Percentiles rank a stretch among this genome's conserved stretches.
Conservation (phyloP, 2,329 filamentous ascomycete genomes). For the Knufia fluminis region DNA sequence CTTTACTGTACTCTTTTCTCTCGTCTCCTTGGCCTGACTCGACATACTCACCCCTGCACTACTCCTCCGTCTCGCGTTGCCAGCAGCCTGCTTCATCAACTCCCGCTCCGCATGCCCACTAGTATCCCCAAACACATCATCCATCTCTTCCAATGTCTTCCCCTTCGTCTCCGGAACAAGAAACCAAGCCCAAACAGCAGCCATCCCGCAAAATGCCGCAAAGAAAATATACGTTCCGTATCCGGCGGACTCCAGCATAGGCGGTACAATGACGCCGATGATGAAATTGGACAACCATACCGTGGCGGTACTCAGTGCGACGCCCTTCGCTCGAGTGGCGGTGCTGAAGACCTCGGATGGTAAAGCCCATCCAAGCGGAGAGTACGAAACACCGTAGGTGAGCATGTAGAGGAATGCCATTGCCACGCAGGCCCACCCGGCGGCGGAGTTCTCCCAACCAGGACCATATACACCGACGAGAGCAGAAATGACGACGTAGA, state of each 20-base stretch:
- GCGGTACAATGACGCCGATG: background rate
- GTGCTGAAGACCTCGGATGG: slow-evolving; percentile 31
- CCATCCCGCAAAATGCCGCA: slow-evolving; percentile 44
- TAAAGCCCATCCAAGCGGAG: slow-evolving; percentile 33
- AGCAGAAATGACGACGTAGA: slow-evolving; percentile 44
- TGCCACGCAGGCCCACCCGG: slow-evolving; percentile 39
- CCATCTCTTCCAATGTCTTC: slow-evolving; percentile 48
- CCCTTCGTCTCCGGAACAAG: slow-evolving; percentile 52
- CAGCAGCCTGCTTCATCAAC: slow-evolving; percentile 1
- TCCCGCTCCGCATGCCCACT: background rate
- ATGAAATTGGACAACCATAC: slow-evolving; percentile 28
- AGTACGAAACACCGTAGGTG: slow-evolving; percentile 19
- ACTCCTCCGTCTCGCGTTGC: background rate
- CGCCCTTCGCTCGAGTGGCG: slow-evolving; percentile 31
- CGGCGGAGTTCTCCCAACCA: slow-evolving; percentile 42
- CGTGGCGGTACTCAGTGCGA: slow-evolving; percentile 27
- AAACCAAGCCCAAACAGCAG: slow-evolving; percentile 43
- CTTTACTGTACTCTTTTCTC: background rate
- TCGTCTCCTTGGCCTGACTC: slow-evolving; percentile 14
- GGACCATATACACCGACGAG: slow-evolving; percentile 45
- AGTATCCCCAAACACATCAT: slow-evolving; percentile 33
- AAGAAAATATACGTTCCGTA: slow-evolving; percentile 52
- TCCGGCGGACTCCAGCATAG: slow-evolving; percentile 30
- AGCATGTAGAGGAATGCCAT: slow-evolving; percentile 8
- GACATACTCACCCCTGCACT: background rate